Evolutionary conservation across 495 filamentous ascomycete species (phyloP).

Genomic region (Entonaema liquescens): DNA sequence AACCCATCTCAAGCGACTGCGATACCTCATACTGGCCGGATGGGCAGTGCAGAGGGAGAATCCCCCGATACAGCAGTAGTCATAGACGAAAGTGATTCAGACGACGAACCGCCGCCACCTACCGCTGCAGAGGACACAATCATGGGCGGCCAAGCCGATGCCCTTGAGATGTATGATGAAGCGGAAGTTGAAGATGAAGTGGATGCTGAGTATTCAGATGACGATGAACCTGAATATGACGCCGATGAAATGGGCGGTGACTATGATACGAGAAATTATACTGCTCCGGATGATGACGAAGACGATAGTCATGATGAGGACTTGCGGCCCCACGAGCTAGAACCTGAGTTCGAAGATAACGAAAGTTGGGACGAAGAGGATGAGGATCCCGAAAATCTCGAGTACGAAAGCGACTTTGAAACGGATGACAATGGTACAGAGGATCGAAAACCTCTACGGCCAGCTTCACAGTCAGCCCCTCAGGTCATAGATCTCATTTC

Average conservation of each 20-base stretch:
- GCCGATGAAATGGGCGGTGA: constrained; percentile 44
- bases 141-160: constrained; percentile 29
- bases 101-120: constrained; percentile 28
- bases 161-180: constrained; percentile 42
- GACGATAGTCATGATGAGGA: constrained; percentile 51
- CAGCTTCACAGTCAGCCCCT: constrained; percentile 36
- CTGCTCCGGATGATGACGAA: constrained; percentile 47
- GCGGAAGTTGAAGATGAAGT: constrained; percentile 39
- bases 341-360: constrained; percentile 43
- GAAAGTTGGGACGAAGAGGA: constrained; percentile 45
- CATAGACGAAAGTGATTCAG: constrained; percentile 40
- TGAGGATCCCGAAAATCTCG: constrained; percentile 40
- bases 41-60: constrained; percentile 33
- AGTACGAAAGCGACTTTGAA: constrained; percentile 39
- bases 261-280: constrained; percentile 44
- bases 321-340: constrained; percentile 23
- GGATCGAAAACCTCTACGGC: constrained; percentile 11
- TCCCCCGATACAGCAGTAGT: constrained; percentile 41
- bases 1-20: constrained; percentile 24
- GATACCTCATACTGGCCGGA: constrained; percentile 21
- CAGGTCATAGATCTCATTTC: constrained; percentile 52
- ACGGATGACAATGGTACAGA: constrained; percentile 23
- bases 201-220: constrained; percentile 47
- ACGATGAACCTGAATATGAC: constrained; percentile 51
- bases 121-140: constrained; percentile 34